Conservation (phyloP, 371 early-diverging fungal genomes). For the Saksenaea oblongispora region DNA sequence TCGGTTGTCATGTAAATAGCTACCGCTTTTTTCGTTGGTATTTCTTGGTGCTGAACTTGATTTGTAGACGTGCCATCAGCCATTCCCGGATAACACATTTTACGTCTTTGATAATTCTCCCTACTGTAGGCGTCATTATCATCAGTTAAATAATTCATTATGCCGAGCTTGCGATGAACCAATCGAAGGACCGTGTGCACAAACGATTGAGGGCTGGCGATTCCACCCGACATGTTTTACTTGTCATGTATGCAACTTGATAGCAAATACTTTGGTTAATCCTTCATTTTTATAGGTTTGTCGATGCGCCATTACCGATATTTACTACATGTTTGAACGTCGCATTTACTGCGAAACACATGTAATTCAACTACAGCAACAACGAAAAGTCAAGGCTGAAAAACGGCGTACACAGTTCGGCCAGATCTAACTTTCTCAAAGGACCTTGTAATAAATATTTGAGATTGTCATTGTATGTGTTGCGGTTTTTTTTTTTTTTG, state of each 20-base stretch:
- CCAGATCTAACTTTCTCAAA: constrained; percentile 22
- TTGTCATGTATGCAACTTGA: constrained; percentile 30
- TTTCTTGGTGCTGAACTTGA: neutral
- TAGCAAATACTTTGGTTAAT: neutral
- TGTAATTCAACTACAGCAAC: constrained; percentile 66
- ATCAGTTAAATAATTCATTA: constrained; percentile 78
- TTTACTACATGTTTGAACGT: constrained; percentile 79
- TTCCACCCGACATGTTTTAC: constrained; percentile 51
- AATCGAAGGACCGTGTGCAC: constrained; percentile 86
- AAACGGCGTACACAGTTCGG: constrained; percentile 71
- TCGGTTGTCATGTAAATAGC: constrained; percentile 53
- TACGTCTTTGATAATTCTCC: constrained; percentile 84
- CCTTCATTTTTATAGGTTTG: constrained; percentile 47
- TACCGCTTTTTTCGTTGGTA: neutral
- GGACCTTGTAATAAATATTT: neutral
- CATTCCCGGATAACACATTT: constrained; percentile 88
- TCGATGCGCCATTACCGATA: constrained; percentile 66
- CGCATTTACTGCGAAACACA: constrained; percentile 80
- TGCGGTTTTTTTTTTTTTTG: no score
- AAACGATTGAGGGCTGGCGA: constrained; percentile 69
- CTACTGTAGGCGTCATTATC: constrained; percentile 83
- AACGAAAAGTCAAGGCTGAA: constrained; percentile 64
- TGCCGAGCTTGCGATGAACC: constrained; percentile 77
- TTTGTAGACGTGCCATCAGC: constrained; percentile 61
- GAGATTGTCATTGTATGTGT: no score